Evolutionary conservation across 805 yeast genomes (phyloP).

Genomic region (Torulaspora gathmanii): DNA sequence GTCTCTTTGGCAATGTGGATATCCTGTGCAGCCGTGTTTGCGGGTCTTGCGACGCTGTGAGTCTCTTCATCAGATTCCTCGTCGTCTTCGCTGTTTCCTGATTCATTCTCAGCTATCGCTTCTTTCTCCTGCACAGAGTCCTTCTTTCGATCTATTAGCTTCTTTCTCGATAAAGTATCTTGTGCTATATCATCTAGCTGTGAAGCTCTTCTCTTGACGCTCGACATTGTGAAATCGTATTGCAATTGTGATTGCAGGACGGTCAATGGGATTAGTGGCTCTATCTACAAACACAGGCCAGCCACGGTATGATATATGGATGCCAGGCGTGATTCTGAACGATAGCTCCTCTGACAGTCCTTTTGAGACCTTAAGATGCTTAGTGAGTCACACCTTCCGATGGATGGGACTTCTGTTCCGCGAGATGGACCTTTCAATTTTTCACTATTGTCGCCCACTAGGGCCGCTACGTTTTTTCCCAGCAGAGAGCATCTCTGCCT

Average conservation of each 20-base stretch:
- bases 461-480: background rate
- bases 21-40: constrained; percentile 55
- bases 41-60: constrained; percentile 1
- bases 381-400: background rate
- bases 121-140: constrained; percentile 15
- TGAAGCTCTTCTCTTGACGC: constrained; percentile 25
- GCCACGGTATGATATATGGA: background rate
- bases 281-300: background rate
- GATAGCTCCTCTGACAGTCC: background rate
- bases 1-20: constrained; percentile 90
- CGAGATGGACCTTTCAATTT: constrained; percentile 11
- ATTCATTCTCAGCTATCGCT: constrained; percentile 9
- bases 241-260: background rate
- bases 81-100: constrained; percentile 17
- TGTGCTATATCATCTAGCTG: constrained; percentile 15
- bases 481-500: background rate
- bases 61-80: constrained; percentile 10
- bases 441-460: constrained; percentile 7
- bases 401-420: background rate
- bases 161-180: constrained; percentile 5
- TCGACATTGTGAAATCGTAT: constrained; percentile 8
- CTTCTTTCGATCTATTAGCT: constrained; percentile 26
- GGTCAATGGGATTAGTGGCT: background rate
- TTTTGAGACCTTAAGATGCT: background rate
- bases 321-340: background rate